phyloP scores from a whole-genome alignment of 2,329 filamentous ascomycete genomes.

The Neonectria coccinea region DNA sequence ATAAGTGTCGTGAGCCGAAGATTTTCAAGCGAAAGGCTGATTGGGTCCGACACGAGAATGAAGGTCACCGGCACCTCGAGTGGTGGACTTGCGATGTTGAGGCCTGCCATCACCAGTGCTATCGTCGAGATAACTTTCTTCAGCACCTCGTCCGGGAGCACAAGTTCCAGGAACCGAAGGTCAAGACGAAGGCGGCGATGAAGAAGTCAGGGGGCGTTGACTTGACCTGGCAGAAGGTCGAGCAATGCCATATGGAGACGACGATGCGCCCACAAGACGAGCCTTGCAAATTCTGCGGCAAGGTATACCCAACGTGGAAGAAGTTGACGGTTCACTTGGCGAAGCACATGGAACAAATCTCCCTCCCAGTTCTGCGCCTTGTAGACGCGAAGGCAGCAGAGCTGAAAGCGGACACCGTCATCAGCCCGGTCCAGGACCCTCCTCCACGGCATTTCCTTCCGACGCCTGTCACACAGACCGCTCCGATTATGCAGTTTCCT shows the following conservation, averaged over 20 bases:
- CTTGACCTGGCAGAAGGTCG: slow-evolving; percentile 80
- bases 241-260: slow-evolving; percentile 80
- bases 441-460: slow-evolving; percentile 49
- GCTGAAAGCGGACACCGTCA: slow-evolving; percentile 71
- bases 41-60: slow-evolving; percentile 95
- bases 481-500: slow-evolving; percentile 37
- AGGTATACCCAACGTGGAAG: slow-evolving; percentile 86
- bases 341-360: slow-evolving; percentile 94
- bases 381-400: slow-evolving; percentile 61
- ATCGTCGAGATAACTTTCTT: slow-evolving; percentile 90
- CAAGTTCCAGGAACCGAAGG: slow-evolving; percentile 84
- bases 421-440: slow-evolving; percentile 73
- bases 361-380: slow-evolving; percentile 79
- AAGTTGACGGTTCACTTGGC: slow-evolving; percentile 93
- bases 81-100: slow-evolving; percentile 89
- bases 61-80: slow-evolving; percentile 88
- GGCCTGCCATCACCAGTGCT: slow-evolving; percentile 86
- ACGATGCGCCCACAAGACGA: slow-evolving; percentile 75
- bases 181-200: slow-evolving; percentile 77
- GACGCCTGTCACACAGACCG: slow-evolving; percentile 42
- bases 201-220: slow-evolving; percentile 70
- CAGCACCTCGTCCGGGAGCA: slow-evolving; percentile 94
- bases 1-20: slow-evolving; percentile 83
- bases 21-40: slow-evolving; percentile 96
- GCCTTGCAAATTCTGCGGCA: slow-evolving; percentile 88